Percentiles rank a stretch among this genome's conserved stretches.
Conservation (phyloP, 1,139 yeast genomes). For the Kurtzmaniella quercitrusa region DNA sequence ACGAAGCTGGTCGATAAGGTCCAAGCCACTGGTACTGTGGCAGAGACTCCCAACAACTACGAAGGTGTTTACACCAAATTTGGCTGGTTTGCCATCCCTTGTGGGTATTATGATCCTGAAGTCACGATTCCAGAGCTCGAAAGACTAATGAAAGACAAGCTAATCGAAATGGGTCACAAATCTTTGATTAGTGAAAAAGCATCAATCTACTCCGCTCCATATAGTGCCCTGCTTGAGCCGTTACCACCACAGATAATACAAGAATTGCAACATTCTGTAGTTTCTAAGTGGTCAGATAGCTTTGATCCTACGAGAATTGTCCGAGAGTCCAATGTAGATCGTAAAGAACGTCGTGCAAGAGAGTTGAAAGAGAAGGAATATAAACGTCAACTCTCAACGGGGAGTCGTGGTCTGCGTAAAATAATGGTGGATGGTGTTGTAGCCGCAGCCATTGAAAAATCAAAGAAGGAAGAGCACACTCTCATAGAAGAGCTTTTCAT, state of each 20-base stretch:
- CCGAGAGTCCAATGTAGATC: not conserved
- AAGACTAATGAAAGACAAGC: not conserved
- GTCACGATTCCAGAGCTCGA: conserved; percentile 22
- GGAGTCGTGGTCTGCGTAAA: not conserved
- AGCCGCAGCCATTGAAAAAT: not conserved
- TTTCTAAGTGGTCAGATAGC: not conserved
- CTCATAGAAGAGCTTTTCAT: not conserved
- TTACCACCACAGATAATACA: not conserved
- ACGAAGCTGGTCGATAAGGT: conserved; percentile 7
- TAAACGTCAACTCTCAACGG: not conserved
- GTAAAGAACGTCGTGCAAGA: not conserved
- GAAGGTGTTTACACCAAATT: conserved; percentile 20
- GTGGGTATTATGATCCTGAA: conserved; percentile 19
- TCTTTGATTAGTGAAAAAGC: not conserved
- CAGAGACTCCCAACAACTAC: conserved; percentile 13
- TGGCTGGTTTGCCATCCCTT: conserved; percentile 34
- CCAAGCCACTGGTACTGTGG: not conserved
- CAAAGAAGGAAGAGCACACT: not conserved
- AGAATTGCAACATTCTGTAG: not conserved
- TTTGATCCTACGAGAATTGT: not conserved
- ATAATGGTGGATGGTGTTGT: not conserved
- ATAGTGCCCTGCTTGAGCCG: not conserved
- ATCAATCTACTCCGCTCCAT: not conserved
- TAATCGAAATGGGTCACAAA: not conserved
- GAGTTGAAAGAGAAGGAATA: not conserved